A percentile compares a stretch with the other conserved stretches of the same genome.
phyloP scores from a whole-genome alignment of 2,329 filamentous ascomycete species.

The Aspergillus sp. region DNA sequence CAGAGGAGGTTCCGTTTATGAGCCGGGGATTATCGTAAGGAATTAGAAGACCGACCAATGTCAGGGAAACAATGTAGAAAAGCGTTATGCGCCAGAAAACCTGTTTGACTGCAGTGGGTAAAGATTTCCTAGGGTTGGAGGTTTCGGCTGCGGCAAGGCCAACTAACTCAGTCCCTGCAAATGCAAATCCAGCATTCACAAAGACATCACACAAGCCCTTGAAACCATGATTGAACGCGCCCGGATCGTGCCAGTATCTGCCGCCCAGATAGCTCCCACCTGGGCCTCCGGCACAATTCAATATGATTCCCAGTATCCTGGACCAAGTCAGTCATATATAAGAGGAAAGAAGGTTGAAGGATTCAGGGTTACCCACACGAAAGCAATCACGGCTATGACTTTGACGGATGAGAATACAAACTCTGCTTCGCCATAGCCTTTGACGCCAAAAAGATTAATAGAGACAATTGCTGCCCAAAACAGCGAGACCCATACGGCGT shows the following conservation, averaged over 20 bases:
- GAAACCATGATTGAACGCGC: constrained; percentile 70
- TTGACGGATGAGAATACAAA: constrained; percentile 87
- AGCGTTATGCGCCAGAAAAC: constrained; percentile 92
- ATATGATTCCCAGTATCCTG: constrained; percentile 79
- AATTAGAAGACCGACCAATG: constrained; percentile 78
- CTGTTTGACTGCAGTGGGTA: constrained; percentile 86
- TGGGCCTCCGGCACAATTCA: constrained; percentile 78
- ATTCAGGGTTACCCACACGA: constrained; percentile 62
- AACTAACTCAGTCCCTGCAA: constrained; percentile 62
- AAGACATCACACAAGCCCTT: constrained; percentile 65
- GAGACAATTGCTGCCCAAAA: constrained; percentile 73
- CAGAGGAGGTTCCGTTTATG: constrained; percentile 56
- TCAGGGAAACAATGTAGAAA: constrained; percentile 84
- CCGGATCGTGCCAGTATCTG: constrained; percentile 72
- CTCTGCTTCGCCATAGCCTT: constrained; percentile 85
- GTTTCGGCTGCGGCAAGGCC: constrained; percentile 62
- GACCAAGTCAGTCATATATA: constrained; percentile 16
- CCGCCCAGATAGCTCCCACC: constrained; percentile 76
- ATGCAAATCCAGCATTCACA: constrained; percentile 63
- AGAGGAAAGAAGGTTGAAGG: not conserved
- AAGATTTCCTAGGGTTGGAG: constrained; percentile 62
- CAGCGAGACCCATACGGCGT: constrained; percentile 76
- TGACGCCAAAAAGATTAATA: constrained; percentile 88
- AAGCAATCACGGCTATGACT: constrained; percentile 79
- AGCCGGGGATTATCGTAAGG: constrained; percentile 68